Evolutionary conservation across 2,329 filamentous ascomycete species (phyloP).

Genomic region (Talaromyces sp.): DNA sequence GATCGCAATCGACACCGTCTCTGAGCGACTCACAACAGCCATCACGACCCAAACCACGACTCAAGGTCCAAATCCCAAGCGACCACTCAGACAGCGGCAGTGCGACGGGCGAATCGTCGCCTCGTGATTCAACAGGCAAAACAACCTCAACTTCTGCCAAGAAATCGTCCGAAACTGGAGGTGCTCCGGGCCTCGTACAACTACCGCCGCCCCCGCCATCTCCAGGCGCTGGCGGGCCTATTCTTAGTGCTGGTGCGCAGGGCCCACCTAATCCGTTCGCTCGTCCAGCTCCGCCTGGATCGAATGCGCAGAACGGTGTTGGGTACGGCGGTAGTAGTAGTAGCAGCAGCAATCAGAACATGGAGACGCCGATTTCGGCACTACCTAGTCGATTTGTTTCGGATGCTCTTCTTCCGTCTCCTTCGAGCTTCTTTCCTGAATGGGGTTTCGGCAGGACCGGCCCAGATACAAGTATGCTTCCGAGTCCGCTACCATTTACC

Average conservation of each 20-base stretch:
- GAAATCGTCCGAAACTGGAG: conserved; percentile 52
- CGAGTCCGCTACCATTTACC: conserved; percentile 90
- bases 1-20: conserved; percentile 57
- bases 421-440: conserved; percentile 87
- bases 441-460: conserved; percentile 69
- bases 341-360: conserved; percentile 34
- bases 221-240: conserved; percentile 58
- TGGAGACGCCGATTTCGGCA: conserved; percentile 84
- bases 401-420: conserved; percentile 82
- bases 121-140: conserved; percentile 59
- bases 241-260: conserved; percentile 85
- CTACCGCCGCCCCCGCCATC: conserved; percentile 91
- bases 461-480: conserved; percentile 77
- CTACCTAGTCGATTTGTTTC: conserved; percentile 87
- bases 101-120: conserved; percentile 68
- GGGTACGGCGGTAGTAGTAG: conserved; percentile 42
- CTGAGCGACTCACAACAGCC: conserved; percentile 73
- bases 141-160: conserved; percentile 59
- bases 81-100: conserved; percentile 75
- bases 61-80: conserved; percentile 93
- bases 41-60: conserved; percentile 68
- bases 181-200: conserved; percentile 65
- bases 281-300: conserved; percentile 69
- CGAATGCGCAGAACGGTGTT: conserved; percentile 38
- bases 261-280: conserved; percentile 96